Conservation (phyloP, 768 basidiomycete species). For the Termitomyces sp. region DNA sequence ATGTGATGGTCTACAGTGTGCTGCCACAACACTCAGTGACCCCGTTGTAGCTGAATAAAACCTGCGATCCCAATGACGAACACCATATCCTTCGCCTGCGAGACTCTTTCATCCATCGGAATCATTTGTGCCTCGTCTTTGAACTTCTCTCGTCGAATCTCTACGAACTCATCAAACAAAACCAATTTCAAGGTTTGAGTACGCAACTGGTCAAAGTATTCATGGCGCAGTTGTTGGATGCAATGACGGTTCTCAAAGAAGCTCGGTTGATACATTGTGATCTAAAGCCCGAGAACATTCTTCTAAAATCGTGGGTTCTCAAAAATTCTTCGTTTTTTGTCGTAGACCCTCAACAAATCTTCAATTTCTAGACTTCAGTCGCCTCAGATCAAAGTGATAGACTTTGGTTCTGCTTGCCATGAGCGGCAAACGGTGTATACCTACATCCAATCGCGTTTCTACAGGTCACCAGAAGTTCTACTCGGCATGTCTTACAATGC, state of each 20-base stretch:
- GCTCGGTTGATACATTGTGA: conserved; percentile 97
- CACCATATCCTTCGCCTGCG: conserved; percentile 95
- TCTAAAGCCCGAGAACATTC: conserved; percentile 97
- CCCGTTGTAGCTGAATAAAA: conserved; percentile 80
- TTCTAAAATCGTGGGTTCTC: conserved; percentile 81
- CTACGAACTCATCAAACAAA: conserved; percentile 99
- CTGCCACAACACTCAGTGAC: conserved; percentile 4
- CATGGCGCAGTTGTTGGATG: conserved; percentile 92
- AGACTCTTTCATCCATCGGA: conserved; percentile 96
- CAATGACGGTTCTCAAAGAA: conserved; percentile 90
- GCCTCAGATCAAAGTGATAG: conserved; percentile 98
- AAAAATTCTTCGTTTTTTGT: conserved; percentile 1
- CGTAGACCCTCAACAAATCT: conserved; percentile 1
- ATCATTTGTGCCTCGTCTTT: conserved; percentile 96
- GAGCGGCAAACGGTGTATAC: conserved; percentile 99
- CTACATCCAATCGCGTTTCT: conserved; percentile 98
- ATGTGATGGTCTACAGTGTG: conserved; percentile 32
- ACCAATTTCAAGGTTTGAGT: conserved; percentile 96
- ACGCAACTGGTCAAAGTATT: conserved; percentile 99
- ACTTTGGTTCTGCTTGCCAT: conserved; percentile 98
- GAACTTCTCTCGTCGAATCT: conserved; percentile 96
- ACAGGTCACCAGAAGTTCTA: conserved; percentile 96
- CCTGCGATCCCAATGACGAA: conserved; percentile 90
- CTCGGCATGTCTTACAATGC: conserved; percentile 93
- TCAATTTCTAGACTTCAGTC: conserved; percentile 72